Base-by-base conservation (phyloP, 140 eudicot genomes). In the Bidens hawaiensis region DNA sequence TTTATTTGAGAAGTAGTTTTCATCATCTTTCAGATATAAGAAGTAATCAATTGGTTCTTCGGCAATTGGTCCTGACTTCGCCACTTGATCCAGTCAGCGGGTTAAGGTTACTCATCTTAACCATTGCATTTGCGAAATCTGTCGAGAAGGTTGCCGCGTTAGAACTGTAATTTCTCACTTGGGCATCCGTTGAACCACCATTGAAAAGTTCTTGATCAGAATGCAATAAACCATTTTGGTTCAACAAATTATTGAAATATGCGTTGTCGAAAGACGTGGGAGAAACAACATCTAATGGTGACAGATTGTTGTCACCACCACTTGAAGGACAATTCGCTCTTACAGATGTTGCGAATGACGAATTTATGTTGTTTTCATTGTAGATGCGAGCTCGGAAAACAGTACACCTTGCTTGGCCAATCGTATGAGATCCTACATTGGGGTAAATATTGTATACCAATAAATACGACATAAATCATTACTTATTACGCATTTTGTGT, bases 31-130 rank as follows among this genome's bases (percentile, higher is more conserved):
- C 11, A 28, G 13, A 43, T 47, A 18, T 3, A 22, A 7, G 15
- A 40, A 40, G 42, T 9, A 8, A 50, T 60, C 71, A 81, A 50
- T 90, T 81, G 18, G 75, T 70, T 58, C 79, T 84, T 55, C 95
- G 60, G 76, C 97, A 89, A 57, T 76, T 79, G 28, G 73, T 76
- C 59, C 95, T 67, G 65, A 89, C 71, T 73, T 85, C 80, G 0
- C 97, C 97, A 27, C 71, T 76, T 3, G 89, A 70, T 6, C 97
- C 95, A 0, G 95, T 83, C 23, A 85, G 79, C 2, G 93, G 95
- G 58, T 81, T 86, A 61, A 89, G 89, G 71, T 86, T 89, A 41
- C 89, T 79, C 95, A 89, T 89, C 62, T 78, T 85, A 13, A 85
- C 65, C 95, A 89, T 89, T 4, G 79, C 95, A 51, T 22, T 69